phyloP scores from a whole-genome alignment of 2,329 filamentous ascomycete species.

The Beauveria sp. region DNA sequence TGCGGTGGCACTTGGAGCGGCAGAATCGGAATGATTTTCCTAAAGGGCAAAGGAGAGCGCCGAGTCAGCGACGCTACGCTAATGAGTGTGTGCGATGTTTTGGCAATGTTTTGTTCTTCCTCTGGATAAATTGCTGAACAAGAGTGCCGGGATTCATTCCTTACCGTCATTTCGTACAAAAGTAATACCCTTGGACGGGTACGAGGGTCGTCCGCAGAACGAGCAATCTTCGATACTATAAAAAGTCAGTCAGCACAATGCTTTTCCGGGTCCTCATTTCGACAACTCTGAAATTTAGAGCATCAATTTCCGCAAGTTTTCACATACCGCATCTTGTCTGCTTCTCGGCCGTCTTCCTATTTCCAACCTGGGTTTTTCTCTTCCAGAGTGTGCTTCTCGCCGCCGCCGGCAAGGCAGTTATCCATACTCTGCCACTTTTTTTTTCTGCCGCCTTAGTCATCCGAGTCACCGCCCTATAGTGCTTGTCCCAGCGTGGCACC shows the following conservation, averaged over 20 bases:
- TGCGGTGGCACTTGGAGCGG: slow-evolving; percentile 52
- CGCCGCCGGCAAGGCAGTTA: neutral
- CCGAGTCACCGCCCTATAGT: slow-evolving; percentile 5
- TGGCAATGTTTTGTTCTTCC: neutral
- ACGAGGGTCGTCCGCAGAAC: slow-evolving; percentile 41
- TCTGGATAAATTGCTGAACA: neutral
- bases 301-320: neutral
- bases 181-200: slow-evolving; percentile 48
- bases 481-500: too few species aligned
- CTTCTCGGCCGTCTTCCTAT: slow-evolving; percentile 5
- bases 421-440: slow-evolving; percentile 12
- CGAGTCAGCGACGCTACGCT: neutral
- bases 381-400: slow-evolving; percentile 1
- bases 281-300: neutral
- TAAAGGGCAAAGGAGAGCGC: neutral
- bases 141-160: slow-evolving; percentile 2
- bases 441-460: slow-evolving; percentile 17
- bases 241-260: slow-evolving; percentile 1
- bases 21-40: slow-evolving; percentile 51
- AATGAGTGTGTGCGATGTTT: too few species aligned
- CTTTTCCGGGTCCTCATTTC: neutral
- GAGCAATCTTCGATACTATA: slow-evolving; percentile 37
- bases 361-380: neutral
- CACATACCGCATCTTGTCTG: slow-evolving; percentile 12
- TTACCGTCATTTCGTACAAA: slow-evolving; percentile 42